Conservation (phyloP, 768 basidiomycete genomes). For the Hygrophorus pudorinus region DNA sequence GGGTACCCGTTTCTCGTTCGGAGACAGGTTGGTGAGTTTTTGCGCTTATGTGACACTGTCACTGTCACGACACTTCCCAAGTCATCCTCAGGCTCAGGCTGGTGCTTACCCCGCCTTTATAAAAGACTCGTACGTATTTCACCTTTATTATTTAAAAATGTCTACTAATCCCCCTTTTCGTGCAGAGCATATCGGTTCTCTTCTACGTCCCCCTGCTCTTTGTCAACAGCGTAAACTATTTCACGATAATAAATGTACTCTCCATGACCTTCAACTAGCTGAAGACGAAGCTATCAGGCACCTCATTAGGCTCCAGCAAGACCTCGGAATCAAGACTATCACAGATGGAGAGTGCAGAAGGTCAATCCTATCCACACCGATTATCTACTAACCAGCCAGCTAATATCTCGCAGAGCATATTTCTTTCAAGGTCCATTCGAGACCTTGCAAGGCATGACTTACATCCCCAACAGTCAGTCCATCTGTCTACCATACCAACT, state of each 20-base stretch:
- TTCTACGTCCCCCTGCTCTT: conserved; percentile 44
- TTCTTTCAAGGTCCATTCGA: conserved; percentile 64
- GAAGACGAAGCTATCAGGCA: conserved; percentile 47
- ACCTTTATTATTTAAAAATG: not conserved
- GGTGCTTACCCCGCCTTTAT: conserved; percentile 7
- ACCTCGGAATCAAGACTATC: conserved; percentile 46
- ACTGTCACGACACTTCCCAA: too few species aligned
- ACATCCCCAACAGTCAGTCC: conserved; percentile 35
- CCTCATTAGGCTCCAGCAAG: conserved; percentile 43
- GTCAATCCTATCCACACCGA: conserved; percentile 11
- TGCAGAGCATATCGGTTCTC: conserved; percentile 54
- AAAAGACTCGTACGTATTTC: not conserved
- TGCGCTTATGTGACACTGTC: too few species aligned
- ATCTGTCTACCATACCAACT: conserved; percentile 4
- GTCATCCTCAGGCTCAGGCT: too few species aligned
- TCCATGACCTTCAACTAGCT: conserved; percentile 32
- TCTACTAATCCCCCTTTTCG: conserved; percentile 27
- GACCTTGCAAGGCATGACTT: conserved; percentile 53
- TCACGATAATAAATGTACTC: conserved; percentile 30
- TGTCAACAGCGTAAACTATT: conserved; percentile 35
- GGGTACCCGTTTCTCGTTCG: too few species aligned
- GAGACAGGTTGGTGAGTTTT: too few species aligned
- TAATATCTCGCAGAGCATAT: conserved; percentile 28
- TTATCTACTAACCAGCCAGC: not conserved
- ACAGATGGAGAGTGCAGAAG: conserved; percentile 52